Evolutionary conservation across 352 stramenopile species (phyloP).

Genomic region (Blastocystis sp.): DNA sequence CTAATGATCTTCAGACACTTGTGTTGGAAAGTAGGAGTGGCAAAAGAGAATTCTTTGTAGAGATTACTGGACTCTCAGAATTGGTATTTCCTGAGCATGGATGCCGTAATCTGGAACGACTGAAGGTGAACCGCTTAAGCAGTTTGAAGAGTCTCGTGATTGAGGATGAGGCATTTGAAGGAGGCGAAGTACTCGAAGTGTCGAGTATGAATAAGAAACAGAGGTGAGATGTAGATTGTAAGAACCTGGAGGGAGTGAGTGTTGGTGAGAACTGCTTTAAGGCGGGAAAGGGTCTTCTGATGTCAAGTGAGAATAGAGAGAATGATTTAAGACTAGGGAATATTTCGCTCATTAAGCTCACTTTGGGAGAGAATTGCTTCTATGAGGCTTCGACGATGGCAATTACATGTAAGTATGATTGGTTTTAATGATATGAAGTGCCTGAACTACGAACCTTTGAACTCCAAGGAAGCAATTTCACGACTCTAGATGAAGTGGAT

Average conservation of each 20-base stretch:
- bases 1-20: background rate
- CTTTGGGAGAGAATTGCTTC: conserved; percentile 18
- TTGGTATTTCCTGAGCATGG: conserved; percentile 8
- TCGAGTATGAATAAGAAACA: background rate
- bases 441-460: background rate
- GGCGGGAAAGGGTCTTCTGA: background rate
- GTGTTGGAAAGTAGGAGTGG: background rate
- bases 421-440: background rate
- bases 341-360: background rate
- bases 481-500: conserved; percentile 19
- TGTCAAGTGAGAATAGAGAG: background rate
- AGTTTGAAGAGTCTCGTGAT: background rate
- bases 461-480: conserved; percentile 36
- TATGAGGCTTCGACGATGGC: background rate
- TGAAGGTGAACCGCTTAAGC: background rate
- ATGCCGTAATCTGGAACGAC: background rate
- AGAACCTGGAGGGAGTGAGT: conserved; percentile 1
- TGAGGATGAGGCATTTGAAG: background rate
- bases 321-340: background rate
- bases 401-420: background rate
- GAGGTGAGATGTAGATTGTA: background rate
- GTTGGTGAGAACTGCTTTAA: background rate
- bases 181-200: conserved; percentile 12
- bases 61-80: background rate
- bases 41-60: background rate